These are phyloP conservation scores for Backusella australiensis DNA, from an alignment of 192 early-diverging fungal species.

Conservation along the genomic window DNA sequence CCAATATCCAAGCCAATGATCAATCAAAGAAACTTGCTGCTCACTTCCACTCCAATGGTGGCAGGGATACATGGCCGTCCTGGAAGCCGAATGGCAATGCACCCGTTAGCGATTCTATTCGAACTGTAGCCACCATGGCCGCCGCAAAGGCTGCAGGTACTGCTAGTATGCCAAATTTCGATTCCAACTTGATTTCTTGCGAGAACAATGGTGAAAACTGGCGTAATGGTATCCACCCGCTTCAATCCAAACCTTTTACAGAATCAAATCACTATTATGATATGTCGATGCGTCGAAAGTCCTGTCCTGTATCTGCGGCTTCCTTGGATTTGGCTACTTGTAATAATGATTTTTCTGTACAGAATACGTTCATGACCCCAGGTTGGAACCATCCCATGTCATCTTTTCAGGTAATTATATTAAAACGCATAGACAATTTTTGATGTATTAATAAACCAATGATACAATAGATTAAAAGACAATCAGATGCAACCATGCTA, in stretches of 20 bases:
- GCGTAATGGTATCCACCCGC: not conserved
- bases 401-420: not conserved
- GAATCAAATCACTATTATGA: not conserved
- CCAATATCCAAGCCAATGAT: conserved; percentile 5
- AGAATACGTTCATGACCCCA: not conserved
- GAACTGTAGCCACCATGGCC: conserved; percentile 9
- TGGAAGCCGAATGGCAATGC: not conserved
- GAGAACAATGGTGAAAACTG: not conserved
- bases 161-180: conserved; percentile 1
- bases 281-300: not conserved
- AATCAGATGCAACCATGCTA: not conserved
- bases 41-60: not conserved
- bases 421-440: not conserved
- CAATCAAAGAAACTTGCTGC: not conserved
- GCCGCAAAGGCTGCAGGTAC: not conserved
- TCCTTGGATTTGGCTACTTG: not conserved
- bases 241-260: not conserved
- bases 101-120: not conserved
- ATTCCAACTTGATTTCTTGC: not conserved
- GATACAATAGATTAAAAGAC: not conserved
- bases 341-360: not conserved
- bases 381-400: not conserved
- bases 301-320: not conserved
- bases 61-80: not conserved
- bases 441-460: not conserved